These are phyloP conservation scores for Diutina pseudorugosa DNA, from an alignment of 1,139 yeast genomes.

Conservation along the genomic window DNA sequence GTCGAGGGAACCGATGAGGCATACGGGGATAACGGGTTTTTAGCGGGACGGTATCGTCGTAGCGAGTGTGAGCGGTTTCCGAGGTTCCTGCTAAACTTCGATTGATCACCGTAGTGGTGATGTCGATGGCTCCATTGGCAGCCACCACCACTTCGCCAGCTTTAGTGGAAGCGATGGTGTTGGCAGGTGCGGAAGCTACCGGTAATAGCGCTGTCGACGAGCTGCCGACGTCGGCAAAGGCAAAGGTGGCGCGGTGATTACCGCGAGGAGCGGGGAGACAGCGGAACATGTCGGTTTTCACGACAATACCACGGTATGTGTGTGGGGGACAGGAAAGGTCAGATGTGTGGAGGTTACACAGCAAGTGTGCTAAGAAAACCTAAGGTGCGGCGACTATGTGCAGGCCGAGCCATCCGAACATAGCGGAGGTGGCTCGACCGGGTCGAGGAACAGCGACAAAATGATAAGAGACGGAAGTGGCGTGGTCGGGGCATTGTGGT, in stretches of 20 bases:
- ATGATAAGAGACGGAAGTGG: too few relatives aligned
- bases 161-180: not conserved
- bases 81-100: not conserved
- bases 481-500: too few relatives aligned
- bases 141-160: not conserved
- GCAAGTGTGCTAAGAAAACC: too few relatives aligned
- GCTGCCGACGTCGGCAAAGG: not conserved
- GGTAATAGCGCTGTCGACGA: not conserved
- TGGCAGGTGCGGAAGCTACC: not conserved
- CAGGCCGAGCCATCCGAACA: too few relatives aligned
- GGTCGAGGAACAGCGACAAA: too few relatives aligned
- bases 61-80: constrained; percentile 8
- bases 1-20: constrained; percentile 29
- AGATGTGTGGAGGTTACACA: too few relatives aligned
- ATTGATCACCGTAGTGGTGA: not conserved
- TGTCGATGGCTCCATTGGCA: not conserved
- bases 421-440: too few relatives aligned
- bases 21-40: constrained; percentile 27
- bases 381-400: too few relatives aligned
- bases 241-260: not conserved
- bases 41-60: constrained; percentile 30
- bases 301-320: too few relatives aligned
- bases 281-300: not conserved
- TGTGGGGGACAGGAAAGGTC: too few relatives aligned
- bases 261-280: not conserved